Percentiles rank a stretch among this genome's conserved stretches.
Conservation (phyloP, 108 stramenopile genomes). For the Nannochloropsis gaditana region DNA sequence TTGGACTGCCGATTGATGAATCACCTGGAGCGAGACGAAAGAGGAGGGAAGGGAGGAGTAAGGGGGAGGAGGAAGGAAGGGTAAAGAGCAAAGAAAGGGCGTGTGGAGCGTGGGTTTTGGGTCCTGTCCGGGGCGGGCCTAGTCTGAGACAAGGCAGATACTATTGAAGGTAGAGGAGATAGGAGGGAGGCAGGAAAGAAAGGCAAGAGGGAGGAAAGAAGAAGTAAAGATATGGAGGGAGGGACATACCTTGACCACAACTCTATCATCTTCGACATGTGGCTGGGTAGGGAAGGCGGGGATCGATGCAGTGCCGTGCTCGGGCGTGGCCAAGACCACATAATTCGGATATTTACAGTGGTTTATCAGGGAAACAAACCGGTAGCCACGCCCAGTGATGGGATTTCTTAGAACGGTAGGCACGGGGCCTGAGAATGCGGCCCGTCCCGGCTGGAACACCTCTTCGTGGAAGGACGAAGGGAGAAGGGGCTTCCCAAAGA, state of each 20-base stretch:
- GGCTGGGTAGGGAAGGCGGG: too few relatives aligned
- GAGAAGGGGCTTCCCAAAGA: neutral
- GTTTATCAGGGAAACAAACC: neutral
- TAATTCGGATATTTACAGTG: slow-evolving; percentile 4
- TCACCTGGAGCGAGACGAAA: neutral
- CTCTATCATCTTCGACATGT: neutral
- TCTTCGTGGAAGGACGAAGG: neutral
- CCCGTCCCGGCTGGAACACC: neutral
- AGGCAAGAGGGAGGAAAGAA: neutral
- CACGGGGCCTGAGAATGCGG: neutral
- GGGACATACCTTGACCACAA: neutral
- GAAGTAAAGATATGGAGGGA: neutral
- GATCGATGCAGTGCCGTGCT: neutral
- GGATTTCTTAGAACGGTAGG: neutral
- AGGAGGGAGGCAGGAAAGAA: neutral
- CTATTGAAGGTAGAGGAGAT: neutral
- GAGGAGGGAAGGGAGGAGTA: neutral
- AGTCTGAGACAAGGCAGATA: too few relatives aligned
- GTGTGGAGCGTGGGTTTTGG: too few relatives aligned
- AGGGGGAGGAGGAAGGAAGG: neutral
- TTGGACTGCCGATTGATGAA: neutral
- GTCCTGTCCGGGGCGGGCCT: too few relatives aligned
- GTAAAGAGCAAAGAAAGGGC: neutral
- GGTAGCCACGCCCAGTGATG: neutral
- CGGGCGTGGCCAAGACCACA: neutral